Percentiles rank a stretch among this genome's conserved stretches.
Evolutionary conservation across 192 early-diverging fungal genomes (phyloP).

Genomic region (Borealophlyctis nickersoniae): DNA sequence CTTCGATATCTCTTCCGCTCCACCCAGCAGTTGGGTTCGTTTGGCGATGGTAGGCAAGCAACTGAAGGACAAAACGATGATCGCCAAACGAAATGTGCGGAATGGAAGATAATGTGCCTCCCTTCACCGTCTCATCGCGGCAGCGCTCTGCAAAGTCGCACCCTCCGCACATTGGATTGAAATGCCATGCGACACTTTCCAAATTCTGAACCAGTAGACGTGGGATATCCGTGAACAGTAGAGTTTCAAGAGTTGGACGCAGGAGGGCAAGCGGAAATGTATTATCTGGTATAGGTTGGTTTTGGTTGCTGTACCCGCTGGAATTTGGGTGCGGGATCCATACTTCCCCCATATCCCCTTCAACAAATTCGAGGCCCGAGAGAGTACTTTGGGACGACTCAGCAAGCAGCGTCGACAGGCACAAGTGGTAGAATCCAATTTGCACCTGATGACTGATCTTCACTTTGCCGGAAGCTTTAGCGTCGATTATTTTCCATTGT

Average conservation of each 20-base stretch:
- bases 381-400: neutral
- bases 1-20: conserved; percentile 1
- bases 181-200: conserved; percentile 26
- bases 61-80: conserved; percentile 1
- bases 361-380: neutral
- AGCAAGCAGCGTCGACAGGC: conserved; percentile 7
- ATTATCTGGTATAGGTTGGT: neutral
- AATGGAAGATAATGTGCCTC: conserved; percentile 11
- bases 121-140: conserved; percentile 3
- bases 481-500: conserved; percentile 26
- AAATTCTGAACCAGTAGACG: conserved; percentile 4
- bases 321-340: conserved; percentile 6
- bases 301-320: neutral
- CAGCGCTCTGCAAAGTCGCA: conserved; percentile 33
- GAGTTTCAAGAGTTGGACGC: conserved; percentile 16
- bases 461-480: conserved; percentile 26
- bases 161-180: conserved; percentile 23
- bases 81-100: conserved; percentile 7
- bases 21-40: neutral
- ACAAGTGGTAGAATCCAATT: conserved; percentile 29
- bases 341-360: conserved; percentile 8
- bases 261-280: conserved; percentile 20
- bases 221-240: conserved; percentile 20
- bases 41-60: neutral
- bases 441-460: conserved; percentile 43